phyloP scores from a whole-genome alignment of 768 basidiomycete species.

The Suillus placidus region DNA sequence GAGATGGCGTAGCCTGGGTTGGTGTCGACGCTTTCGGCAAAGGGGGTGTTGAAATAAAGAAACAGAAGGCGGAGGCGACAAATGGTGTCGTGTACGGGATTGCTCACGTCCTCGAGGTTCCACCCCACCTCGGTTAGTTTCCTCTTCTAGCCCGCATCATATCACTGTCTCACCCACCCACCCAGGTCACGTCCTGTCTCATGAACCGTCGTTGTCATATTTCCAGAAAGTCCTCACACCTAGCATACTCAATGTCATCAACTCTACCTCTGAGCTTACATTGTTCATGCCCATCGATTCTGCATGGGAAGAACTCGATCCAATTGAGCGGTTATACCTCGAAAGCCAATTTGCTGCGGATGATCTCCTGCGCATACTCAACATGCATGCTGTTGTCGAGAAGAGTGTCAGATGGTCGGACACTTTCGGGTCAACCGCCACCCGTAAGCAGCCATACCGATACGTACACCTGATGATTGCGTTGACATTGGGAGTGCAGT shows the following conservation, averaged over 20 bases:
- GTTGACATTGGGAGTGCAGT: constrained; percentile 45
- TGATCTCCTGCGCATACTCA: constrained; percentile 77
- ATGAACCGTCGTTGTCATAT: constrained; percentile 67
- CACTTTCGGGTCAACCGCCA: constrained; percentile 52
- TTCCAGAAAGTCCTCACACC: constrained; percentile 72
- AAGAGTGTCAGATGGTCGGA: constrained; percentile 68
- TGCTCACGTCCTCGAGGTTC: constrained; percentile 71
- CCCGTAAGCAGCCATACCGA: constrained; percentile 53
- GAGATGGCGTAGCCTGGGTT: constrained; percentile 53
- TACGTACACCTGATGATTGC: neutral
- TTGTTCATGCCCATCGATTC: constrained; percentile 85
- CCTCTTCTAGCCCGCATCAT: constrained; percentile 9
- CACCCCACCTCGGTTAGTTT: constrained; percentile 69
- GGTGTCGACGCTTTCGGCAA: constrained; percentile 80
- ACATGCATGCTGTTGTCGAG: constrained; percentile 71
- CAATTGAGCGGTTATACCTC: constrained; percentile 82
- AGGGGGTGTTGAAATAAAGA: constrained; percentile 71
- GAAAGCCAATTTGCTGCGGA: constrained; percentile 85
- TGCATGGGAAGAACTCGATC: constrained; percentile 80
- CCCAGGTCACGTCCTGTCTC: constrained; percentile 61
- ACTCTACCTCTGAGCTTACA: constrained; percentile 73
- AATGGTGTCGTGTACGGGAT: constrained; percentile 85
- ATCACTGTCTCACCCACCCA: neutral
- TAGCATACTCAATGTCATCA: constrained; percentile 58
- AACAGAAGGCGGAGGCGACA: constrained; percentile 54